Conservation (phyloP, 441 rosid species). For the Melastoma candidum region DNA sequence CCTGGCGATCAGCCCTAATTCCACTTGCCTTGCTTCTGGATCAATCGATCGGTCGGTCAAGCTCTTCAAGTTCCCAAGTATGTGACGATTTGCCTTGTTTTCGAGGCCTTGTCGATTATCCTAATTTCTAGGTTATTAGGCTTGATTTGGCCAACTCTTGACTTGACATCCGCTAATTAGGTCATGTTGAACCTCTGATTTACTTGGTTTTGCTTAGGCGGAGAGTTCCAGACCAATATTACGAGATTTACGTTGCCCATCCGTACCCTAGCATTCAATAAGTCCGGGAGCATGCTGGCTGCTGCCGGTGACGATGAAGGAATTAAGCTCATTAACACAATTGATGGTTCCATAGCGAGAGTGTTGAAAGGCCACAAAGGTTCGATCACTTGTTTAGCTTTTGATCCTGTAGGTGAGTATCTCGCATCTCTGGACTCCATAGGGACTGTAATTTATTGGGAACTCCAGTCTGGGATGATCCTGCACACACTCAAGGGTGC, state of each 20-base stretch:
- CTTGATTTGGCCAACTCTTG: too few species aligned
- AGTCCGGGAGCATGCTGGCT: slow-evolving; percentile 81
- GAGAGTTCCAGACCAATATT: slow-evolving; percentile 84
- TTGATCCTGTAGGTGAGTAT: slow-evolving; percentile 68
- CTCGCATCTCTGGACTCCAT: slow-evolving; percentile 75
- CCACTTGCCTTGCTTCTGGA: slow-evolving; percentile 89
- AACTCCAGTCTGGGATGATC: slow-evolving; percentile 56
- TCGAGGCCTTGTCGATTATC: not conserved
- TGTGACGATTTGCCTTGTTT: not conserved
- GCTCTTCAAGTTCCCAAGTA: slow-evolving; percentile 91
- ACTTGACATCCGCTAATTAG: too few species aligned
- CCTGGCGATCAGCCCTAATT: slow-evolving; percentile 71
- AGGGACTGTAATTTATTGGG: slow-evolving; percentile 83
- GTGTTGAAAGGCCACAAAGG: slow-evolving; percentile 86
- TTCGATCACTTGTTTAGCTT: slow-evolving; percentile 74
- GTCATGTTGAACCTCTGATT: too few species aligned
- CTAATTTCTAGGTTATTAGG: not conserved
- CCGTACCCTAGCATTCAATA: slow-evolving; percentile 72
- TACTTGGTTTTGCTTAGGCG: slow-evolving; percentile 31
- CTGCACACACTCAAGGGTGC: slow-evolving; percentile 57
- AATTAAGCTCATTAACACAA: slow-evolving; percentile 77
- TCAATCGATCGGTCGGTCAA: slow-evolving; percentile 71
- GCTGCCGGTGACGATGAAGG: slow-evolving; percentile 99
- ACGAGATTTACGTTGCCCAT: slow-evolving; percentile 95
- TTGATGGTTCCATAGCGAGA: slow-evolving; percentile 87